phyloP scores from a whole-genome alignment of 768 basidiomycete genomes.

The Krasilnikovozyma curviuscula region DNA sequence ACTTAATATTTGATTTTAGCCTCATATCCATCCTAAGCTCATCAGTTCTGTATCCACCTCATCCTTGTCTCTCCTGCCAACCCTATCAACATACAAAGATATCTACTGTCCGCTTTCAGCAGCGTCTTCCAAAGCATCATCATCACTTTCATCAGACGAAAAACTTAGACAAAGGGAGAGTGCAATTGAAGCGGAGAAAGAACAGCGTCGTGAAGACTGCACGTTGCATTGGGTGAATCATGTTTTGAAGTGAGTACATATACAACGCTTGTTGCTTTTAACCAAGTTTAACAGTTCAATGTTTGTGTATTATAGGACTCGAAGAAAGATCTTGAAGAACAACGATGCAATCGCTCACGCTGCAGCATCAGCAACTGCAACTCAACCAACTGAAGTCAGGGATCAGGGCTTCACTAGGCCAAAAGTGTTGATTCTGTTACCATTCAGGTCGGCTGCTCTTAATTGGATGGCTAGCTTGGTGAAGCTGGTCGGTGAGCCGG shows the following conservation, averaged over 20 bases:
- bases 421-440: slow-evolving; percentile 74
- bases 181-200: slow-evolving; percentile 31
- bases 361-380: slow-evolving; percentile 28
- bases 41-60: too few relatives aligned
- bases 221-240: slow-evolving; percentile 74
- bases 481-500: too few relatives aligned
- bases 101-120: too few relatives aligned
- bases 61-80: too few relatives aligned
- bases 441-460: slow-evolving; percentile 74
- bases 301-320: slow-evolving; percentile 46
- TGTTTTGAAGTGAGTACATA: slow-evolving; percentile 51
- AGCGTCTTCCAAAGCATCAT: too few relatives aligned
- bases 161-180: slow-evolving; percentile 19
- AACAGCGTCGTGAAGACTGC: slow-evolving; percentile 44
- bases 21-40: too few relatives aligned
- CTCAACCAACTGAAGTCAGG: slow-evolving; percentile 28
- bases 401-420: slow-evolving; percentile 98
- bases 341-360: slow-evolving; percentile 74
- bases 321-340: slow-evolving; percentile 72
- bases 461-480: too few relatives aligned
- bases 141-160: too few relatives aligned
- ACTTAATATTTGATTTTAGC: too few relatives aligned
- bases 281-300: too few relatives aligned
- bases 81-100: too few relatives aligned
- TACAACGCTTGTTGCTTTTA: too few relatives aligned